A percentile compares a stretch with the other conserved stretches of the same genome.
Evolutionary conservation across 441 rosid genomes (phyloP).

Genomic region (Adansonia gregorii): DNA sequence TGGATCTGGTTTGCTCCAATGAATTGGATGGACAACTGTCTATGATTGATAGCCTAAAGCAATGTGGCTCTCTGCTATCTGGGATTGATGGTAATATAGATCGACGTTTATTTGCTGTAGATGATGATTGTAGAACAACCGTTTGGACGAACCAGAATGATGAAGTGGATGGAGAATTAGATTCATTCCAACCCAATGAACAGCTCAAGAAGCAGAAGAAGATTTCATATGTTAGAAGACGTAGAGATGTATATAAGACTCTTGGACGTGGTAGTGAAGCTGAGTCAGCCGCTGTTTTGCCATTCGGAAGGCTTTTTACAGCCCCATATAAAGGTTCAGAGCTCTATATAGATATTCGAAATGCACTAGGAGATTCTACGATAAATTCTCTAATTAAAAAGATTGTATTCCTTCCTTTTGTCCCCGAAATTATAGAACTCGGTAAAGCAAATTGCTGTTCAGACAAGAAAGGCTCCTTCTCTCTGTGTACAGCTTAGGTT

Average conservation of each 20-base stretch:
- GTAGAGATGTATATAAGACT: conserved; percentile 58
- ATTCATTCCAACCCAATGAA: conserved; percentile 80
- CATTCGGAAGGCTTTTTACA: conserved; percentile 89
- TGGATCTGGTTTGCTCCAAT: conserved; percentile 49
- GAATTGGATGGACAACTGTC: conserved; percentile 38
- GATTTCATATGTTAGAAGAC: conserved; percentile 62
- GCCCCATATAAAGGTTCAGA: conserved; percentile 81
- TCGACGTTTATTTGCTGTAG: conserved; percentile 63
- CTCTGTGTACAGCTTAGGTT: conserved; percentile 88
- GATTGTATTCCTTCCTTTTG: conserved; percentile 71
- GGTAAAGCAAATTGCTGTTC: conserved; percentile 62
- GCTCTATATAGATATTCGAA: conserved; percentile 59
- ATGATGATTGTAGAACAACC: conserved; percentile 82
- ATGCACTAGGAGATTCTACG: conserved; percentile 45
- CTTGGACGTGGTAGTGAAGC: conserved; percentile 77
- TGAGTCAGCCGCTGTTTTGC: conserved; percentile 59
- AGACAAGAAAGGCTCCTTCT: conserved; percentile 66
- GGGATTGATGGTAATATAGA: conserved; percentile 66
- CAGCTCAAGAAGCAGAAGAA: conserved; percentile 80
- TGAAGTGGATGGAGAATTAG: conserved; percentile 58
- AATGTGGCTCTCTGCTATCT: conserved; percentile 67
- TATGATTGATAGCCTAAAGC: conserved; percentile 52
- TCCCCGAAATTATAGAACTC: conserved; percentile 64
- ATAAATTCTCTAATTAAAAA: conserved; percentile 64
- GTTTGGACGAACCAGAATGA: conserved; percentile 76